Evolutionary conservation across 1,284 basidiomycete genomes (phyloP), one percentile per base, ranked within the genome.

Genomic region (Trichosporon sp.): DNA sequence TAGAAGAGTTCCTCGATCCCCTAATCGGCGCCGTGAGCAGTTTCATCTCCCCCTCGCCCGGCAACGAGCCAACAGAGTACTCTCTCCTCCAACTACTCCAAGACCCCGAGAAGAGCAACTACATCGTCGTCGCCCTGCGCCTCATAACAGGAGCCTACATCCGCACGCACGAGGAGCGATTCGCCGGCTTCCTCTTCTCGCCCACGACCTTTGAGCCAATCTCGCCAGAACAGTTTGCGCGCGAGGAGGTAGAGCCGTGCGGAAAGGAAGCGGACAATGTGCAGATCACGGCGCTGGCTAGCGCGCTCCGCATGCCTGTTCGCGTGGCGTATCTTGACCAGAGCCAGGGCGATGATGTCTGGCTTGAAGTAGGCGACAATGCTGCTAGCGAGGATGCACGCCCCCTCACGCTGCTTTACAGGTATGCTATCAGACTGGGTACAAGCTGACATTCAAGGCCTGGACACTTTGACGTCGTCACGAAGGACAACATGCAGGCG

Each of bases 181-280:
- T 88, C 74, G 83, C 84, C 11, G 85, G 85, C 3, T 92, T 93
- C 81, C 83, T 95, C 6, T 85, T 89, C 69, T 85, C 91, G 65
- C 89, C 89, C 0, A 86, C 89, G 44, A 85, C 86, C 0, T 86
- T 85, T 36, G 84, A 86, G 56, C 83, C 78, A 2, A 83, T 90
- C 72, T 80, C 82, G 2, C 81, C 87, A 5, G 82, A 84, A 7
- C 83, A 85, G 10, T 95, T 93, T 78, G 92, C 90, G 74, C 84
- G 86, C 69, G 82, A 84, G 56, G 86, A 88, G 67, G 91, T 95
- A 31, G 90, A 94, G 69, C 86, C 89, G 1, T 83, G 87, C 56
- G 88, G 90, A 14, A 89, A 88, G 73, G 91, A 95, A 82, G 91
- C 91, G 86, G 92, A 95, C 70, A 88, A 95, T 70, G 87, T 90